Percentiles rank a stretch among this genome's conserved stretches.
These are phyloP conservation scores for Euphrasia confusa DNA, from an alignment of 257 asterid genomes.

Conservation along the genomic window DNA sequence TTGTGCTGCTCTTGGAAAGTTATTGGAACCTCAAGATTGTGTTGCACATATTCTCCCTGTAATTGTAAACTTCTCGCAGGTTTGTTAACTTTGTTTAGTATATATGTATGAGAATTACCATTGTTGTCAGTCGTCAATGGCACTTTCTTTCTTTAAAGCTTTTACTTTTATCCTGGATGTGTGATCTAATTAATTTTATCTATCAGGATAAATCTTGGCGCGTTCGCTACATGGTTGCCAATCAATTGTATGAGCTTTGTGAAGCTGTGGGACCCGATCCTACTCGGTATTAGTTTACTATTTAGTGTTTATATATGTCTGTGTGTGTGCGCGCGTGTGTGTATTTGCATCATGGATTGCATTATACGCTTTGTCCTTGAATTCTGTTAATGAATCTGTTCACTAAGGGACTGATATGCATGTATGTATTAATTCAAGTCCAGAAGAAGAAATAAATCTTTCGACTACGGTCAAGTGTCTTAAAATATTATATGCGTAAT, in stretches of 20 bases:
- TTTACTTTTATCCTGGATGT: neutral
- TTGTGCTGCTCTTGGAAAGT: slow-evolving; percentile 86
- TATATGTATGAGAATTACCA: slow-evolving; percentile 2
- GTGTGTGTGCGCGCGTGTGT: slow-evolving; percentile 1
- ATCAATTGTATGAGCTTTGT: slow-evolving; percentile 73
- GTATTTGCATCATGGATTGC: slow-evolving; percentile 5
- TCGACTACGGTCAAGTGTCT: neutral
- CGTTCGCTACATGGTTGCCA: slow-evolving; percentile 98
- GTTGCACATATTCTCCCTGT: slow-evolving; percentile 88
- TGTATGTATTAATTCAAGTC: neutral
- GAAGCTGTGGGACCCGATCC: slow-evolving; percentile 55
- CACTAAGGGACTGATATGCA: neutral
- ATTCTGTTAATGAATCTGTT: neutral
- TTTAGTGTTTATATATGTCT: neutral
- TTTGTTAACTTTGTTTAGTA: slow-evolving; percentile 7
- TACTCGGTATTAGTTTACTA: slow-evolving; percentile 50
- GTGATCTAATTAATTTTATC: neutral
- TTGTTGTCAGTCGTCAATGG: neutral
- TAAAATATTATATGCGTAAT: neutral
- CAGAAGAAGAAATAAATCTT: neutral
- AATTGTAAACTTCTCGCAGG: slow-evolving; percentile 94
- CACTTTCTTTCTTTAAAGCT: neutral
- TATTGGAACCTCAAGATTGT: slow-evolving; percentile 88
- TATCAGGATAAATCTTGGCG: slow-evolving; percentile 99
- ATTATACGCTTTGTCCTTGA: neutral